A percentile compares a stretch with the other conserved stretches of the same genome.
These are phyloP conservation scores for Termitomyces titanicus DNA, from an alignment of 768 basidiomycete species.

Conservation along the genomic window DNA sequence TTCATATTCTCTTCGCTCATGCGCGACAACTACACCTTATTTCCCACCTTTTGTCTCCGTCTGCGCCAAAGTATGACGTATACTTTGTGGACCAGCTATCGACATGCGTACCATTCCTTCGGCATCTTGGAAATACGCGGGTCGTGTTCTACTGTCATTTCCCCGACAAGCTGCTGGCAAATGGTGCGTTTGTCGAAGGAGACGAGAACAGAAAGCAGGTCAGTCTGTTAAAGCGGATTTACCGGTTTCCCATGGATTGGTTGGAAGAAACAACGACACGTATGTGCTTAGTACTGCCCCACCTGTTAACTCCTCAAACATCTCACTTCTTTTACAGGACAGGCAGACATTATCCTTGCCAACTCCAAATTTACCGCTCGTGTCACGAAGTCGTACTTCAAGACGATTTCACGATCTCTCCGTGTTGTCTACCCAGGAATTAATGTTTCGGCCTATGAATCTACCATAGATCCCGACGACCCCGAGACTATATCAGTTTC, in stretches of 20 bases:
- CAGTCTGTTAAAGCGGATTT: constrained; percentile 64
- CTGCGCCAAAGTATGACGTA: constrained; percentile 64
- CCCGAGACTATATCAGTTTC: constrained; percentile 49
- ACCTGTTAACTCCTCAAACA: background rate
- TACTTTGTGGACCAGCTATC: constrained; percentile 96
- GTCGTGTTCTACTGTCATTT: constrained; percentile 99
- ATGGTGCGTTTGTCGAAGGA: constrained; percentile 64
- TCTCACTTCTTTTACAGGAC: constrained; percentile 45
- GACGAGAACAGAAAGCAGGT: constrained; percentile 35
- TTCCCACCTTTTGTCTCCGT: constrained; percentile 50
- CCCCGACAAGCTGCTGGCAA: constrained; percentile 88
- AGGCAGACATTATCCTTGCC: constrained; percentile 86
- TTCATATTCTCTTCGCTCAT: constrained; percentile 90
- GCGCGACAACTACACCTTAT: constrained; percentile 84
- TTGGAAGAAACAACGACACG: constrained; percentile 88
- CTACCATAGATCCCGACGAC: constrained; percentile 35
- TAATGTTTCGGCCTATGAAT: constrained; percentile 71
- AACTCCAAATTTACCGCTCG: constrained; percentile 91
- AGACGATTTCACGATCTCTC: constrained; percentile 57
- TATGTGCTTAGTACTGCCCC: constrained; percentile 34
- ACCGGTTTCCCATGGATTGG: constrained; percentile 87
- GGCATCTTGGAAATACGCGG: constrained; percentile 61
- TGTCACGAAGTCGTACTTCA: constrained; percentile 74
- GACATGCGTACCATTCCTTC: constrained; percentile 83
- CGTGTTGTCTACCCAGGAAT: constrained; percentile 96